Conservation (phyloP, 768 basidiomycete species). For the Naganishia vishniacii region DNA sequence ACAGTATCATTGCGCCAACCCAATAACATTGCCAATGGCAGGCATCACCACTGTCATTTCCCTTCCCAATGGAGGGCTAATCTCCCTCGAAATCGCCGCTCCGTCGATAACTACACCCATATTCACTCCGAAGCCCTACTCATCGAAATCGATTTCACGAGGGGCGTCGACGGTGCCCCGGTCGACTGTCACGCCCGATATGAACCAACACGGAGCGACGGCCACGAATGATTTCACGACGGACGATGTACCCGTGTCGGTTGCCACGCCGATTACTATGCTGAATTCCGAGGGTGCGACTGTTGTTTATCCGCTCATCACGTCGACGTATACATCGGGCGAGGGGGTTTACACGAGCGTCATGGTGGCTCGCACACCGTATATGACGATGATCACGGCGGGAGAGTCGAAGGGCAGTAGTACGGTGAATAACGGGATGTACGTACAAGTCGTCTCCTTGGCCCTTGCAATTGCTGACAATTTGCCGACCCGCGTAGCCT, state of each 20-base stretch:
- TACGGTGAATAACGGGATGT: constrained; percentile 10
- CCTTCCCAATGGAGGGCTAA: neutral
- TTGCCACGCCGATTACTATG: neutral
- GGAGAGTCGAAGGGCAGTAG: constrained; percentile 9
- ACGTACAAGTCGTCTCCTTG: neutral
- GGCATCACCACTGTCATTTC: constrained; percentile 4
- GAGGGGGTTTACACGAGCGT: constrained; percentile 12
- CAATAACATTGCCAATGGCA: no score
- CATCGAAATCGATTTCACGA: neutral
- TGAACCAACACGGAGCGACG: constrained; percentile 10
- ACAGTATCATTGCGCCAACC: no score
- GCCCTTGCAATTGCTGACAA: neutral
- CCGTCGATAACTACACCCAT: neutral
- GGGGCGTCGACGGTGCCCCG: neutral
- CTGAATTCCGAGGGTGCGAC: neutral
- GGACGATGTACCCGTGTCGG: constrained; percentile 1
- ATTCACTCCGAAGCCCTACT: constrained; percentile 3
- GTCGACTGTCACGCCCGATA: neutral
- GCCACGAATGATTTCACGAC: constrained; percentile 12
- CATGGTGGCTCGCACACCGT: neutral
- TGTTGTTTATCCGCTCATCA: constrained; percentile 1
- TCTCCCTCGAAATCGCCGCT: constrained; percentile 8
- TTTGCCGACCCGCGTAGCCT: neutral
- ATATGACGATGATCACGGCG: neutral
- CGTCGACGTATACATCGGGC: constrained; percentile 8